Percentiles rank a stretch among this genome's conserved stretches.
These are phyloP conservation scores for Epithemia pelagica DNA, from an alignment of 108 stramenopile genomes.

Conservation along the genomic window DNA sequence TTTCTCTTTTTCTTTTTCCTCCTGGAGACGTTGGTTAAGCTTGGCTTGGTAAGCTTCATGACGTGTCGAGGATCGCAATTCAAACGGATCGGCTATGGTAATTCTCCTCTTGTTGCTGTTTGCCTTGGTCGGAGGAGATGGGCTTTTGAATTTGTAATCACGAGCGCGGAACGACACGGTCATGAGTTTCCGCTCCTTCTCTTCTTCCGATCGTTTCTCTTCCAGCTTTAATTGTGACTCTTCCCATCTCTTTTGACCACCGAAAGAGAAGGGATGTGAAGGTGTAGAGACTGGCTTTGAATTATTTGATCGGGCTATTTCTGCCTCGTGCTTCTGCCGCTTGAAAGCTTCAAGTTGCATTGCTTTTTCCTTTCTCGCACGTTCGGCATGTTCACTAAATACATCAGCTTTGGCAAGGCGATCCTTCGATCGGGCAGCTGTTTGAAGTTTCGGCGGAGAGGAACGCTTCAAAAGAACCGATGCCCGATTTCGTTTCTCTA, in stretches of 20 bases:
- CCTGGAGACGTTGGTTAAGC: background rate
- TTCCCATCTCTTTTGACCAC: background rate
- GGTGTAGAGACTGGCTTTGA: background rate
- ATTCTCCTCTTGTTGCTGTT: background rate
- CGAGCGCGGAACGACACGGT: background rate
- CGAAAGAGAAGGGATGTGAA: background rate
- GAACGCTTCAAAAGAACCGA: background rate
- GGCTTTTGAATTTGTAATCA: conserved; percentile 1
- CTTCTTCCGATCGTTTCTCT: background rate
- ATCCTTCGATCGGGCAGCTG: background rate
- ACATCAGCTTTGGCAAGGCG: background rate
- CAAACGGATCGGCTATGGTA: conserved; percentile 2
- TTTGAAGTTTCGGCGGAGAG: background rate
- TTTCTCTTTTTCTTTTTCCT: background rate
- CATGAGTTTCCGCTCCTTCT: background rate
- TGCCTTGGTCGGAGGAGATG: conserved; percentile 1
- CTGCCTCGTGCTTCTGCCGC: background rate
- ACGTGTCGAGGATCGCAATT: background rate
- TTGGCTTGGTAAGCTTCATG: conserved; percentile 3
- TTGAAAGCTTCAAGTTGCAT: background rate
- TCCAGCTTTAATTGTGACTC: background rate
- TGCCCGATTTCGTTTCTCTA: background rate
- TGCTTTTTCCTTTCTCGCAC: background rate
- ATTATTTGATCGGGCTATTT: background rate
- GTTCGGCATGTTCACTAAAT: background rate